These are phyloP conservation scores for Trichoderma sp. DNA, from an alignment of 2,329 filamentous ascomycete genomes.

Conservation along the genomic window DNA sequence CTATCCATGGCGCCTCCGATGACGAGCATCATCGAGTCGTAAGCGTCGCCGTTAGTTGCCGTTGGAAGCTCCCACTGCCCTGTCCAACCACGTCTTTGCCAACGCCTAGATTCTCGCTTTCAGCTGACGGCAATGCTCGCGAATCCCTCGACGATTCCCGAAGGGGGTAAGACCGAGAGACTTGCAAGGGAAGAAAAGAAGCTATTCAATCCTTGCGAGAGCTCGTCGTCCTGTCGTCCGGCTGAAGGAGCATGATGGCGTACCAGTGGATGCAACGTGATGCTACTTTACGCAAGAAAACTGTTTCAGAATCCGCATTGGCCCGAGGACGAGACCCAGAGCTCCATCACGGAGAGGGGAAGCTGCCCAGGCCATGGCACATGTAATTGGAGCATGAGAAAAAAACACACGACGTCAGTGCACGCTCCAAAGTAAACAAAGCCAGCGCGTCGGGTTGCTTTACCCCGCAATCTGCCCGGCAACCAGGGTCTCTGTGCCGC, in stretches of 20 bases:
- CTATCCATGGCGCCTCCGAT: neutral
- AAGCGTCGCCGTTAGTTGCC: neutral
- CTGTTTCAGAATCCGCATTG: conserved; percentile 29
- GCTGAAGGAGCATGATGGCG: conserved; percentile 3
- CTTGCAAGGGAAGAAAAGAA: conserved; percentile 6
- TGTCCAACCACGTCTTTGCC: neutral
- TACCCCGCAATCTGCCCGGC: conserved; percentile 20
- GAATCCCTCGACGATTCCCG: conserved; percentile 12
- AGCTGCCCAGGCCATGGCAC: neutral
- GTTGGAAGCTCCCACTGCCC: neutral
- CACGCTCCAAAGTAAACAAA: conserved; percentile 26
- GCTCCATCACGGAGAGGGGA: neutral
- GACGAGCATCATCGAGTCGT: neutral
- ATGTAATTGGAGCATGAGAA: neutral
- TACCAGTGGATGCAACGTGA: conserved; percentile 30
- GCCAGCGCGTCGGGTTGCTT: conserved; percentile 17
- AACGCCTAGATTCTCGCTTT: neutral
- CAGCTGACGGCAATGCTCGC: conserved; percentile 11
- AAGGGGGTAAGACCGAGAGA: conserved; percentile 13
- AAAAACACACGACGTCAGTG: conserved; percentile 5
- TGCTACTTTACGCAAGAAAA: conserved; percentile 27
- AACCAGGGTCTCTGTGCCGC: conserved; percentile 19
- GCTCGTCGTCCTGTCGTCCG: conserved; percentile 25
- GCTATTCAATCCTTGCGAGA: neutral
- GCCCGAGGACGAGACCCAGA: conserved; percentile 14